Evolutionary conservation across 345 rosid genomes (phyloP).

Genomic region (Boechera retrofracta): DNA sequence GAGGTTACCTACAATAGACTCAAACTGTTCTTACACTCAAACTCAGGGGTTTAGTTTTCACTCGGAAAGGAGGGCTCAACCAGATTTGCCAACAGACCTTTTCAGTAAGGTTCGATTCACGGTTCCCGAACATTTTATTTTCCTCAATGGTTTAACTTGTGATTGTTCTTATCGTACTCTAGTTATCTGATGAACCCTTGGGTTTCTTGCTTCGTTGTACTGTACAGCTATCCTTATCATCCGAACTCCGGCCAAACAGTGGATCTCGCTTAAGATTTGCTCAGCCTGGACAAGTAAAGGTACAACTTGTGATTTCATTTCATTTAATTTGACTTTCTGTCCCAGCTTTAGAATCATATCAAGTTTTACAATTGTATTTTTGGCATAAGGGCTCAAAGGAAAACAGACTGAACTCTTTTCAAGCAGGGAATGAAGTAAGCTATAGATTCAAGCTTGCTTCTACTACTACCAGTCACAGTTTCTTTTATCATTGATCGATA

Average conservation of each 20-base stretch:
- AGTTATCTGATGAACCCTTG: not conserved
- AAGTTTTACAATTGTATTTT: slow-evolving; percentile 40
- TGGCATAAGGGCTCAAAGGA: slow-evolving; percentile 88
- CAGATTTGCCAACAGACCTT: slow-evolving; percentile 73
- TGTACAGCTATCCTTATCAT: slow-evolving; percentile 67
- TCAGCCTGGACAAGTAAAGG: slow-evolving; percentile 59
- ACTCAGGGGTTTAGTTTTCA: slow-evolving; percentile 72
- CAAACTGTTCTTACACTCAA: slow-evolving; percentile 25
- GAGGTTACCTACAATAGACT: slow-evolving; percentile 3
- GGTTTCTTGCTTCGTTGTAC: not conserved
- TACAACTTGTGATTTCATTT: slow-evolving; percentile 34
- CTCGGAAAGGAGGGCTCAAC: slow-evolving; percentile 58
- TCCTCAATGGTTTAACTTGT: not conserved
- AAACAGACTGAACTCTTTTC: slow-evolving; percentile 64
- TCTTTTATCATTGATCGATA: slow-evolving; percentile 6
- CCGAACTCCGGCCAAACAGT: slow-evolving; percentile 60
- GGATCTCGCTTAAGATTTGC: slow-evolving; percentile 54
- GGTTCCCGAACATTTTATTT: not conserved
- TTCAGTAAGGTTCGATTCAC: slow-evolving; percentile 73
- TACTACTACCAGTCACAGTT: not conserved
- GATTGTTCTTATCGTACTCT: not conserved
- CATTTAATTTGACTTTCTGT: slow-evolving; percentile 1
- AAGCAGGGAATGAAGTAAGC: slow-evolving; percentile 69
- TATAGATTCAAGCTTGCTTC: not conserved
- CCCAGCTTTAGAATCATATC: slow-evolving; percentile 32